Evolutionary conservation across 441 rosid genomes (phyloP).

Genomic region (Bocquillonia castaneifolia): DNA sequence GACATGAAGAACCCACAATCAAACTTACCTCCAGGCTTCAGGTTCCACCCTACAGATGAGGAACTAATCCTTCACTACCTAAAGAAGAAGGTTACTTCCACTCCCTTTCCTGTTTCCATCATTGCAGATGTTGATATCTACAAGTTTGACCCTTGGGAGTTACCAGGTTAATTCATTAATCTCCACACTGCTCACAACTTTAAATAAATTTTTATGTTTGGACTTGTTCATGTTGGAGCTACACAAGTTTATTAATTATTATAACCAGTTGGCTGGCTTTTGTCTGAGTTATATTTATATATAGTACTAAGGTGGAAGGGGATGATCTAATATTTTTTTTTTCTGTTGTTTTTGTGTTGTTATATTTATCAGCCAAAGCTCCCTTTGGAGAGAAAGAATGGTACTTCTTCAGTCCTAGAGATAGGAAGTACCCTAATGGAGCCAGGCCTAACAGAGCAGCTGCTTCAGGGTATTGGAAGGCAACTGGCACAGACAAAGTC

Average conservation of each 20-base stretch:
- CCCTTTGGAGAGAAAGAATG: slow-evolving; percentile 89
- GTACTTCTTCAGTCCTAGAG: slow-evolving; percentile 93
- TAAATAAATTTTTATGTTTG: too few relatives aligned
- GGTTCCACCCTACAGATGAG: slow-evolving; percentile 81
- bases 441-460: slow-evolving; percentile 93
- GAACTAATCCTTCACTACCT: slow-evolving; percentile 81
- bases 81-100: slow-evolving; percentile 64
- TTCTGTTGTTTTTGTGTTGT: neutral
- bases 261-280: too few relatives aligned
- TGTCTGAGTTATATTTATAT: too few relatives aligned
- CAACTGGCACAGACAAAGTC: slow-evolving; percentile 92
- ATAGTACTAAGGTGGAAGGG: too few relatives aligned
- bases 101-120: slow-evolving; percentile 70
- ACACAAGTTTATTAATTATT: too few relatives aligned
- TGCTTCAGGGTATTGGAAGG: slow-evolving; percentile 97
- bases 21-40: slow-evolving; percentile 75
- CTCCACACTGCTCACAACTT: neutral
- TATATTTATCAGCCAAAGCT: slow-evolving; percentile 58
- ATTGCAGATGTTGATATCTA: slow-evolving; percentile 79
- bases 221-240: too few relatives aligned
- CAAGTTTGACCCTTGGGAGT: slow-evolving; percentile 86
- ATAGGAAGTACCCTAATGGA: slow-evolving; percentile 89
- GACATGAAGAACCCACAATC: slow-evolving; percentile 71
- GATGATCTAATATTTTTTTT: too few relatives aligned
- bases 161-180: too few relatives aligned